Base-by-base conservation (phyloP, 306 rosid genomes). In the Vigna reflexopilosa region DNA sequence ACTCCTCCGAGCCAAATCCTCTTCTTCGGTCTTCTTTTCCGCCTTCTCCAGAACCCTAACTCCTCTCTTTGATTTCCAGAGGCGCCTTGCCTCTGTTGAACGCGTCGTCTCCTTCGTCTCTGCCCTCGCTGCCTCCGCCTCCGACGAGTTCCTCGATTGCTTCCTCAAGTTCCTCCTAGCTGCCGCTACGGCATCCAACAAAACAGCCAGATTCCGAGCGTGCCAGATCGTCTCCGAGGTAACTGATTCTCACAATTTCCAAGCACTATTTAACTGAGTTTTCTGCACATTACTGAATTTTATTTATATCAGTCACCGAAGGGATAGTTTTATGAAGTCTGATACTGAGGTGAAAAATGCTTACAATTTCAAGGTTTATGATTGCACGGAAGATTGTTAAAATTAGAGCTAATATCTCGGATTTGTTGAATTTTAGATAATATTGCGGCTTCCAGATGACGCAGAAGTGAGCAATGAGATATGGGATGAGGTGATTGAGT, bases 181-280 rank as follows among this genome's bases (percentile, higher is more conserved):
- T 2, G 94, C 89, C 2, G 76, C 93, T 0, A 50, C 73, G 0
- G 88, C 97, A 0, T 81, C 91, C 45, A 88, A 86, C 51, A 91
- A 82, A 85, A 83, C 96, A 1, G 84, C 87, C 4, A 91, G 99
- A 87, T 88, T 82, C 66, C 92, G 98, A 7, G 93, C 98, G 3
- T 93, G 97, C 83, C 99, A 95, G 89, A 85, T 91, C 24, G 82
- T 93, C 63, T 95, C 99, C 19, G 98, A 91, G 98, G 98, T 95
- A 72, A 72, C 17, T 3, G 6, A 59, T 20, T 76, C 64, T 6
- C 22, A 30, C 24, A 16, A 9, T 63, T 63, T 63, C 28, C 24
- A 2, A 64, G 13, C 47, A 15, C 7, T 62, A 62, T 19, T 4
- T 40, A 65, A 10, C 1, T 36, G 5, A n/a, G 36, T 34, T 9